phyloP scores from a whole-genome alignment of 2,329 filamentous ascomycete species.

The Fusarium sp. region DNA sequence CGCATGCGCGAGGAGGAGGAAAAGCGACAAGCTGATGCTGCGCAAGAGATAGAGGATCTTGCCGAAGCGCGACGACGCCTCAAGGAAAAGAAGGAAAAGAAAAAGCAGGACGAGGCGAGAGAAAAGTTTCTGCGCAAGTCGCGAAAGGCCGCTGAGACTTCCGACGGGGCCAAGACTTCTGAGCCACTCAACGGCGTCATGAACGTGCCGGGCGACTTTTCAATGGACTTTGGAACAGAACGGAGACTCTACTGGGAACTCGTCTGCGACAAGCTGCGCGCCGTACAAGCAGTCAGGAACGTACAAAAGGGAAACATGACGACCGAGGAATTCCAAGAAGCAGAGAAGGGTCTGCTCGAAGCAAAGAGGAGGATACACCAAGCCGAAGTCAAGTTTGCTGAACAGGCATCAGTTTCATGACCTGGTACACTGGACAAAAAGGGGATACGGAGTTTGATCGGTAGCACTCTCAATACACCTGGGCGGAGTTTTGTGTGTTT shows the following conservation, averaged over 20 bases:
- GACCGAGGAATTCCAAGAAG: constrained; percentile 44
- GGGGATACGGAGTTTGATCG: constrained; percentile 22
- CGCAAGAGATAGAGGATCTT: constrained; percentile 54
- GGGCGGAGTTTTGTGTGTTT: constrained; percentile 21
- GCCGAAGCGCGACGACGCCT: constrained; percentile 53
- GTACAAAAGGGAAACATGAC: constrained; percentile 44
- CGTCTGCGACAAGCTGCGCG: constrained; percentile 56
- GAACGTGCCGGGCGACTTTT: constrained; percentile 52
- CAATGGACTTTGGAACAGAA: constrained; percentile 45
- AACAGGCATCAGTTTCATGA: constrained; percentile 40
- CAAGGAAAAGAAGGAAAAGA: constrained; percentile 57
- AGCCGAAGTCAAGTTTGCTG: constrained; percentile 52
- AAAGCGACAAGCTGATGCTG: constrained; percentile 50
- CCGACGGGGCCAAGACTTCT: constrained; percentile 31
- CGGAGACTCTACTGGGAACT: constrained; percentile 55
- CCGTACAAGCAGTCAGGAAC: constrained; percentile 52
- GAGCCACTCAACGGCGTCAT: constrained; percentile 51
- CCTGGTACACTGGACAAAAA: background rate
- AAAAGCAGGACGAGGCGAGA: constrained; percentile 47
- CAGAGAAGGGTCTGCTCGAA: constrained; percentile 45
- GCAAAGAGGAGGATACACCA: constrained; percentile 52
- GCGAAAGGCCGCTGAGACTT: constrained; percentile 50
- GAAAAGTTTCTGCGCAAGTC: constrained; percentile 50
- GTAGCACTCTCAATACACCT: constrained; percentile 37
- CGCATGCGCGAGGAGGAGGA: constrained; percentile 54